Evolutionary conservation across 2,329 filamentous ascomycete species (phyloP), one percentile per base, ranked within the genome.

Genomic region (Exophiala sp.): DNA sequence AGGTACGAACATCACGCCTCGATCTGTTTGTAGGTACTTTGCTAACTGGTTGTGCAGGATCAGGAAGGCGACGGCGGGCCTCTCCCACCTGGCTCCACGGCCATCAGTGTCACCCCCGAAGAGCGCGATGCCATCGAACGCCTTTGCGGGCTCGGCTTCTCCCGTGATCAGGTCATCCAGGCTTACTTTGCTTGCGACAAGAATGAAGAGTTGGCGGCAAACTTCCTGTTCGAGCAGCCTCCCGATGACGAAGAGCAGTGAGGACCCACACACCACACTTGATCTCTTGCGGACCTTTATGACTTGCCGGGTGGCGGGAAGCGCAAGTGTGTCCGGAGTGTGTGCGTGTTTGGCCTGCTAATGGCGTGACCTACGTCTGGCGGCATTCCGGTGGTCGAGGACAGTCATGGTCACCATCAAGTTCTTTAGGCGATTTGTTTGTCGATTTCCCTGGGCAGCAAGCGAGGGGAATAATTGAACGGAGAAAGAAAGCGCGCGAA

Each of bases 181-280:
- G 93, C 93, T 21, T 98, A 97, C 73, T 98, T 98, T 67, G 93
- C 93, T 27, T 98, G 93, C 70, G 93, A 98, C 71, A 98, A 97
- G 80, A 97, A 98, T 69, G 93, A 98, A 72, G 93, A 98, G 71
- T 78, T 98, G 44, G 93, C 93, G 0, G 93, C 93, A 58, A 98
- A 98, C 72, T 97, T 96, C 70, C 77, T 98, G 53, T 98, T 98
- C 66, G 93, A 98, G 63, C 89, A 97, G 72, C 90, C 90, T 8
- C 89, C 95, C 55, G 90, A 96, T 41, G 67, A 72, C 22, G 57
- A 56, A 30, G 39, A 51, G 45, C 46, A 55, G 46, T 60, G 44
- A 48, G 24, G 18, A 38, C 14, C 19, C 13, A 2, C 23, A 9
- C 10, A 22, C 7, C 21, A 24, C 22, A 41, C 21, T 24, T 2